A percentile compares a stretch with the other conserved stretches of the same genome.
Conservation (phyloP, 805 yeast species). For the Wickerhamiella occidentalis region DNA sequence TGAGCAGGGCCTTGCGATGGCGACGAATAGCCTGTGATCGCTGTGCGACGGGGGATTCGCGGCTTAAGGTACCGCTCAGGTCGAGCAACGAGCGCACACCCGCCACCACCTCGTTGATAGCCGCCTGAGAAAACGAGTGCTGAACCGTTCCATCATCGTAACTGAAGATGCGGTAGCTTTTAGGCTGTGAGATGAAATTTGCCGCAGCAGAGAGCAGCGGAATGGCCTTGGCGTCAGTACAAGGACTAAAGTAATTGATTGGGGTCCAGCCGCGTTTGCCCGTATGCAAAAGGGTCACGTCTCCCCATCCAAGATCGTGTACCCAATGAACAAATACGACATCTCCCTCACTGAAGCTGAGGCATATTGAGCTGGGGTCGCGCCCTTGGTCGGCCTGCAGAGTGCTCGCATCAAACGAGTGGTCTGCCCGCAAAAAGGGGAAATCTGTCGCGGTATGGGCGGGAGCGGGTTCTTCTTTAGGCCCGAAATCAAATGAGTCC, state of each 20-base stretch:
- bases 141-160: slow-evolving; percentile 10
- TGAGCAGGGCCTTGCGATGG: slow-evolving; percentile 29
- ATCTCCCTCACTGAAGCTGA: slow-evolving; percentile 29
- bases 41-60: slow-evolving; percentile 26
- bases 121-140: slow-evolving; percentile 27
- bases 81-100: slow-evolving; percentile 31
- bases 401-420: slow-evolving; percentile 25
- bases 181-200: slow-evolving; percentile 27
- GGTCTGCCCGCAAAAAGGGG: slow-evolving; percentile 28
- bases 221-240: slow-evolving; percentile 27
- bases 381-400: slow-evolving; percentile 21
- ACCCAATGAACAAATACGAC: slow-evolving; percentile 29
- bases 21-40: slow-evolving; percentile 24
- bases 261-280: slow-evolving; percentile 35
- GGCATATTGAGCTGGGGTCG: slow-evolving; percentile 27
- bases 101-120: slow-evolving; percentile 29
- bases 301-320: slow-evolving; percentile 36
- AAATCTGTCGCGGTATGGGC: slow-evolving; percentile 18
- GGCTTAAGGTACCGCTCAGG: slow-evolving; percentile 26
- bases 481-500: slow-evolving; percentile 11
- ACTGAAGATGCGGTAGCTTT: slow-evolving; percentile 19
- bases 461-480: neutral
- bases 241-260: slow-evolving; percentile 31
- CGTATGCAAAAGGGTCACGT: slow-evolving; percentile 29
- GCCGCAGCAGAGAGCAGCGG: slow-evolving; percentile 30